Evolutionary conservation across 345 rosid species (phyloP).

Genomic region (Brassica nigra): DNA sequence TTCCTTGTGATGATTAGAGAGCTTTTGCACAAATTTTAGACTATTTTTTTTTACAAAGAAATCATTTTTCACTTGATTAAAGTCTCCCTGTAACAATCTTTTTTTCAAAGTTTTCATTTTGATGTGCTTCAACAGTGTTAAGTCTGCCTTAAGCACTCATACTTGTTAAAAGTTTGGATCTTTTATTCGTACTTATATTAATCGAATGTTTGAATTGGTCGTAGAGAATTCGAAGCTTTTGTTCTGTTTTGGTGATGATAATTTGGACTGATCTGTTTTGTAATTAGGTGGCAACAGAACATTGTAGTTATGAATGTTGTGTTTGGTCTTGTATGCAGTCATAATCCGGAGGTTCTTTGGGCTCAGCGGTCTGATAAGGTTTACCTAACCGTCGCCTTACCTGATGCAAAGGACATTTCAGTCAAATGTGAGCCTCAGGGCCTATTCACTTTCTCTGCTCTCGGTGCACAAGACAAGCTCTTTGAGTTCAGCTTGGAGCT

Average conservation of each 20-base stretch:
- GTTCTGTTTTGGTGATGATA: neutral
- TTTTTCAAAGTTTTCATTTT: neutral
- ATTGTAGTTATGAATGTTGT: neutral
- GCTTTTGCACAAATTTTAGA: neutral
- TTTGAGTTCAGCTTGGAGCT: constrained; percentile 72
- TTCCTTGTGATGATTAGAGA: neutral
- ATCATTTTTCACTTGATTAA: neutral
- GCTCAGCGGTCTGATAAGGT: constrained; percentile 92
- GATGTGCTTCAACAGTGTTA: neutral
- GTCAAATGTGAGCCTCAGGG: constrained; percentile 81
- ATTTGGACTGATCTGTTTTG: neutral
- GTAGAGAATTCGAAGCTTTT: neutral
- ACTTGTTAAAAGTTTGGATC: too few species aligned
- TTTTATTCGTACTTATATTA: neutral
- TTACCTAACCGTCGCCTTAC: constrained; percentile 74
- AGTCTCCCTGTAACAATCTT: neutral
- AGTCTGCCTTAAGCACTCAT: neutral
- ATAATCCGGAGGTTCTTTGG: constrained; percentile 95
- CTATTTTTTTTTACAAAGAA: neutral
- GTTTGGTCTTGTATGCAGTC: constrained; percentile 47
- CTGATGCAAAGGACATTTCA: constrained; percentile 78
- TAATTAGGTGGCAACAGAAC: neutral
- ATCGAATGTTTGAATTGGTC: too few species aligned
- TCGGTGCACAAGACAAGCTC: constrained; percentile 66
- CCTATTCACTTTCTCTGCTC: constrained; percentile 74